Base-by-base conservation (phyloP, 1,284 basidiomycete species). In the Ceratobasidium papillatum region DNA sequence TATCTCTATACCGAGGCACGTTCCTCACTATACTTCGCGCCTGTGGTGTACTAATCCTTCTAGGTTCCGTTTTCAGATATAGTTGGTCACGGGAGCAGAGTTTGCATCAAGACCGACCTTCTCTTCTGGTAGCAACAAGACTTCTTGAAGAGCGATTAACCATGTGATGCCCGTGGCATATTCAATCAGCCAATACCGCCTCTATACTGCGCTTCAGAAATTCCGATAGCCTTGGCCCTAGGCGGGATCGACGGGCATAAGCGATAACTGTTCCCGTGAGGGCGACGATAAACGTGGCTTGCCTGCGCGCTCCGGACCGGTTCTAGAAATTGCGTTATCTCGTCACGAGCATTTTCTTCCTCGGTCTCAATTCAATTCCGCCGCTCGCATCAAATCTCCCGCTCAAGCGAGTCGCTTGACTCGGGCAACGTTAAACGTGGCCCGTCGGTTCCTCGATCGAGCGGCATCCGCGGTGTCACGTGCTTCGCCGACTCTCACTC, bases 381-480 rank as follows among this genome's bases (percentile, higher is more conserved):
- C 49, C 49, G n/a, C n/a, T 25, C 2, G 27, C 27, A 51, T 51
- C 49, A 59, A 59, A 36, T 59, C 22, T 14, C 34, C n/a, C 32
- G 58, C 32, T n/a, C 34, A 59, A 59, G 58, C 58, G 58, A 59
- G 14, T 59, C 58, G 30, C 32, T 36, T 59, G 32, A 9, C 4
- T 38, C 58, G 58, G 58, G 36, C 58, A 59, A n/a, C 58, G 58
- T 59, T 59, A 34, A 59, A 59, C 58, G 58, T 59, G 58, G 56
- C 56, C 32, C 32, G 30, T 34, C 56, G 56, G 56, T 17, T 32
- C 56, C 58, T 59, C 5, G 58, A 38, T 59, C 30, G 30, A 32
- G 14, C n/a, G 2, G 49, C 58, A 59, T 59, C 32, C 58, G 58
- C 32, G 32, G 32, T n/a, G 30, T 59, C 58, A 59, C 58, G 32